Base-by-base conservation (phyloP, 257 asterid genomes). In the Echites panduratus region DNA sequence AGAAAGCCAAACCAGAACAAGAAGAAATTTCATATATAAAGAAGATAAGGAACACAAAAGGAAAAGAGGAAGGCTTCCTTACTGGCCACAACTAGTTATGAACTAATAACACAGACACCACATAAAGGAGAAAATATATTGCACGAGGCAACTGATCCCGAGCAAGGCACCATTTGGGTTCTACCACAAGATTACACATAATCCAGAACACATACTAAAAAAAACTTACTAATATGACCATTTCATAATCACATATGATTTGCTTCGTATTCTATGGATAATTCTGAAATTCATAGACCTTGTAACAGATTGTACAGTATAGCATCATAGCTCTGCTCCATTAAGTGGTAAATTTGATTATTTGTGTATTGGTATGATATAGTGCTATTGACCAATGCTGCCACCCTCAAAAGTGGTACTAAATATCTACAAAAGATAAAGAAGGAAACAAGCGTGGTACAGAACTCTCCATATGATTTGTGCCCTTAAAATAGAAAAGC, bases 11-110 rank as follows among this genome's bases (percentile, higher is more conserved):
- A 26, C 47, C 35, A n/a, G 43, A 11, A 26, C 3, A 22, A 59
- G 7, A 47, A 65, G 22, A 64, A 64, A 74, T 63, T 16, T 43
- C 32, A 50, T n/a, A 50, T n/a, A 38, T 50, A 35, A 73, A 41
- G 16, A 73, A 58, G 29, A 62, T 70, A 62, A 53, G 6, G 26
- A 45, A 48, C 52, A 45, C 38, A 26, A 72, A n/a, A n/a, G n/a
- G n/a, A n/a, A n/a, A n/a, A n/a, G 24, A 62, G 50, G 26, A 24
- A 73, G 11, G 10, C 43, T 59, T 26, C 9, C 43, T 29, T 27
- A 27, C n/a, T 11, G 66, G 9, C 8, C 50, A 62, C 17, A 52
- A 32, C 52, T 61, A 73, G 41, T 20, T 17, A 24, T 26, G 3
- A 53, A 44, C 35, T 66, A 41, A 32, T 66, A 26, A n/a, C 6